Conservation (phyloP, 768 basidiomycete genomes). For the Tulasnella sp. region DNA sequence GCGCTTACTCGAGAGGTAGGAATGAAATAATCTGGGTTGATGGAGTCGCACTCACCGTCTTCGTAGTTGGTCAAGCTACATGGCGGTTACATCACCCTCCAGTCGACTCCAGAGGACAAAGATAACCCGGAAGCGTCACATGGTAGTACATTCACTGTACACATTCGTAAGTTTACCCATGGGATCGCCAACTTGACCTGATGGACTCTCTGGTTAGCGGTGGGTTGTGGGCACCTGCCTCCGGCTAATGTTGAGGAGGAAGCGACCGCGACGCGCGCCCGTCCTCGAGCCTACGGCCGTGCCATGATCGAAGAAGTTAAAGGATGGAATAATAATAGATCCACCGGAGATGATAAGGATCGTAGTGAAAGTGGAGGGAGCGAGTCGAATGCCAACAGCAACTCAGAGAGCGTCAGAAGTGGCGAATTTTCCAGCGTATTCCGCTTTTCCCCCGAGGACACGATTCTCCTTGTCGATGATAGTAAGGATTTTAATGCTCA, state of each 20-base stretch:
- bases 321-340: constrained; percentile 29
- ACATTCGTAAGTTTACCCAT: constrained; percentile 24
- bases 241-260: constrained; percentile 27
- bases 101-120: constrained; percentile 29
- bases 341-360: not conserved
- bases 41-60: not conserved
- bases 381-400: constrained; percentile 25
- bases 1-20: constrained; percentile 30
- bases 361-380: constrained; percentile 16
- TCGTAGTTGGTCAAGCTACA: constrained; percentile 32
- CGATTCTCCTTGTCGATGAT: constrained; percentile 28
- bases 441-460: constrained; percentile 30
- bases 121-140: constrained; percentile 28
- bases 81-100: constrained; percentile 31
- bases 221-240: constrained; percentile 33
- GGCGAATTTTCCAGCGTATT: constrained; percentile 33
- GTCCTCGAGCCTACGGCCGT: constrained; percentile 28
- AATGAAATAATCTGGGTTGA: not conserved
- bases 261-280: not conserved
- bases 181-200: not conserved
- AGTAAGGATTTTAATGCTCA: constrained; percentile 22
- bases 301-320: constrained; percentile 36
- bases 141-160: constrained; percentile 33
- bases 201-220: constrained; percentile 15
- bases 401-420: constrained; percentile 25